Evolutionary conservation across 2,329 filamentous ascomycete genomes (phyloP).

Genomic region (Aspergillus sergii): DNA sequence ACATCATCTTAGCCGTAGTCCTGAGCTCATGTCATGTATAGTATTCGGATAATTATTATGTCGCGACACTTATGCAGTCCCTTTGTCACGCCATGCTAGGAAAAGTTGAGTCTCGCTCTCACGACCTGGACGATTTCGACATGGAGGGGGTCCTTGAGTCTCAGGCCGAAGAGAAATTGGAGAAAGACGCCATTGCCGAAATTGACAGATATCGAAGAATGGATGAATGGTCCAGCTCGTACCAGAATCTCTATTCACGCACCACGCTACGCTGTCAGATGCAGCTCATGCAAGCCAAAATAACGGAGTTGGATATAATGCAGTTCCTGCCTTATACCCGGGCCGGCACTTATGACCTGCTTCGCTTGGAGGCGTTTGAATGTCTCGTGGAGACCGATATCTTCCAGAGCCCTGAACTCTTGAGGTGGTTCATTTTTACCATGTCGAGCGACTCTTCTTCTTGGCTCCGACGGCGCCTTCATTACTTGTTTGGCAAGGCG

Average conservation of each 20-base stretch:
- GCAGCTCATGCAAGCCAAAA: slow-evolving; percentile 56
- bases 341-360: slow-evolving; percentile 60
- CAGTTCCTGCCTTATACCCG: slow-evolving; percentile 65
- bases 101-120: slow-evolving; percentile 38
- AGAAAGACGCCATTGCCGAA: slow-evolving; percentile 60
- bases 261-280: slow-evolving; percentile 64
- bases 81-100: slow-evolving; percentile 59
- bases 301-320: slow-evolving; percentile 55
- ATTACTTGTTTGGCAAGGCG: slow-evolving; percentile 56
- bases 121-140: slow-evolving; percentile 48
- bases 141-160: slow-evolving; percentile 52
- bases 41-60: slow-evolving; percentile 87
- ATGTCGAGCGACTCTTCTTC: slow-evolving; percentile 61
- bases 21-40: slow-evolving; percentile 33
- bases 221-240: slow-evolving; percentile 69
- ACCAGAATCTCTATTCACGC: slow-evolving; percentile 64
- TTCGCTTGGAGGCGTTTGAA: slow-evolving; percentile 62
- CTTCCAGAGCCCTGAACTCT: slow-evolving; percentile 52
- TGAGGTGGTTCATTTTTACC: slow-evolving; percentile 60
- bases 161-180: slow-evolving; percentile 57
- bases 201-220: slow-evolving; percentile 65
- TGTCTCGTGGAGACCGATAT: slow-evolving; percentile 60
- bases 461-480: slow-evolving; percentile 57
- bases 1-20: not conserved
- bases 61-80: slow-evolving; percentile 74